Percentiles rank a stretch among this genome's conserved stretches.
phyloP scores from a whole-genome alignment of 441 rosid genomes.

The Jatropha podagrica region DNA sequence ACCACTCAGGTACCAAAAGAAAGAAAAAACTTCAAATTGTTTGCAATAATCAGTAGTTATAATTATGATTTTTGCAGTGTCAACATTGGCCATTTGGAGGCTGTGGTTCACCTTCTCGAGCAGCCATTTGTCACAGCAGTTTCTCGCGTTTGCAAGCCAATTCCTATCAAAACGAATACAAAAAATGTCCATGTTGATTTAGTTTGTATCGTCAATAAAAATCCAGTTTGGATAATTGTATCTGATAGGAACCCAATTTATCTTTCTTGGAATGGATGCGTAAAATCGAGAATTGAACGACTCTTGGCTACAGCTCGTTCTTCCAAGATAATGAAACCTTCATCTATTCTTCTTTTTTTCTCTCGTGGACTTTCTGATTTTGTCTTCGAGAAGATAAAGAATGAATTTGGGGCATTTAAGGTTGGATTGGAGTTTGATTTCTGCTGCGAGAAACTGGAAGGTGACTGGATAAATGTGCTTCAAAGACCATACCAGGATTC shows the following conservation, averaged over 20 bases:
- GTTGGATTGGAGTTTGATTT: conserved; percentile 37
- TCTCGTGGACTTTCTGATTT: conserved; percentile 50
- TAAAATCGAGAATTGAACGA: conserved; percentile 47
- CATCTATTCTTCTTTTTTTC: conserved; percentile 64
- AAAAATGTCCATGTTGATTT: conserved; percentile 57
- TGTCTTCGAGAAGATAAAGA: conserved; percentile 34
- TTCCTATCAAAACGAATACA: not conserved
- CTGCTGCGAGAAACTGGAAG: conserved; percentile 46
- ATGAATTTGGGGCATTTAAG: conserved; percentile 53
- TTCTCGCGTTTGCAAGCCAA: conserved; percentile 78
- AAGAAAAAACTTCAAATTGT: too few relatives aligned
- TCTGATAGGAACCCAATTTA: conserved; percentile 66
- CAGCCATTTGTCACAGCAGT: conserved; percentile 62
- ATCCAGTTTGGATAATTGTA: conserved; percentile 63
- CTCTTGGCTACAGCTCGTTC: conserved; percentile 56
- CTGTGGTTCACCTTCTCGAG: conserved; percentile 56
- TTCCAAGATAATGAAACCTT: conserved; percentile 46
- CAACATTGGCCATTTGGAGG: conserved; percentile 84
- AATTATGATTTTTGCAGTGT: conserved; percentile 37
- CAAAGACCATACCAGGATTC: conserved; percentile 45
- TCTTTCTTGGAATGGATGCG: conserved; percentile 56
- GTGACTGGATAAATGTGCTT: conserved; percentile 57
- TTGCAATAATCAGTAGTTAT: too few relatives aligned
- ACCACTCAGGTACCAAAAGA: conserved; percentile 36
- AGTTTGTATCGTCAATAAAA: conserved; percentile 58